Percentiles rank a stretch among this genome's conserved stretches.
Evolutionary conservation across 768 basidiomycete species (phyloP).

Genomic region (Rhodosporidiobolus sp.): DNA sequence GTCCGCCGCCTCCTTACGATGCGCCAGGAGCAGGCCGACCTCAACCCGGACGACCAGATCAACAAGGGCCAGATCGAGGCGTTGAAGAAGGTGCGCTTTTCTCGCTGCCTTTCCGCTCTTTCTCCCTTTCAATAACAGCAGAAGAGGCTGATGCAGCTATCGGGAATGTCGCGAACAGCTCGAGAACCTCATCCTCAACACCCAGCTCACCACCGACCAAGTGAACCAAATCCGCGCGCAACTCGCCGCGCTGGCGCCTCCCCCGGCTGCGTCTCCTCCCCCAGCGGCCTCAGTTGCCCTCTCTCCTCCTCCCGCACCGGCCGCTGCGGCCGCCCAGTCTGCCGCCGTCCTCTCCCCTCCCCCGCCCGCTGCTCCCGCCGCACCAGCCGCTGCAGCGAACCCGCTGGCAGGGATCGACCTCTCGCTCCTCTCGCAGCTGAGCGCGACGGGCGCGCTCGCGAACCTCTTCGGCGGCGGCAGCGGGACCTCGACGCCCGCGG

Average conservation of each 20-base stretch:
- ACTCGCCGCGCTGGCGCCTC: conserved; percentile 46
- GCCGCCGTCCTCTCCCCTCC: not conserved
- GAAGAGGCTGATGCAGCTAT: not conserved
- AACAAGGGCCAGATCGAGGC: conserved; percentile 71
- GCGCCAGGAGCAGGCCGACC: conserved; percentile 21
- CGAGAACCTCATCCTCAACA: conserved; percentile 54
- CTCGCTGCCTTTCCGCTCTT: not conserved
- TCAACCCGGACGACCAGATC: conserved; percentile 67
- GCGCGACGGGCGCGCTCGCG: conserved; percentile 24
- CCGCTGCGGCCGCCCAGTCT: not conserved
- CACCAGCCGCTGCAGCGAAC: not conserved
- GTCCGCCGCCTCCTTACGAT: conserved; percentile 34
- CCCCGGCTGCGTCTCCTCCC: conserved; percentile 43
- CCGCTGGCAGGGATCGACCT: conserved; percentile 28
- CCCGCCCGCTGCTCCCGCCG: not conserved
- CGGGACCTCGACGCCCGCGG: not conserved
- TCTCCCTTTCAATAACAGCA: not conserved
- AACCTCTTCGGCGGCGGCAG: conserved; percentile 10
- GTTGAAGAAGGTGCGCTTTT: conserved; percentile 67
- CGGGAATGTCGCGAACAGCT: conserved; percentile 35
- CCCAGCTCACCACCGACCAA: conserved; percentile 53
- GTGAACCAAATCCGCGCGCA: conserved; percentile 49
- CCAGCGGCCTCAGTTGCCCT: conserved; percentile 45
- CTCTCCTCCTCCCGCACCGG: conserved; percentile 4
- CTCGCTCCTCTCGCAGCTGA: conserved; percentile 20